Conservation (phyloP, 2,329 filamentous ascomycete species). For the Chalaropsis thielavioides region DNA sequence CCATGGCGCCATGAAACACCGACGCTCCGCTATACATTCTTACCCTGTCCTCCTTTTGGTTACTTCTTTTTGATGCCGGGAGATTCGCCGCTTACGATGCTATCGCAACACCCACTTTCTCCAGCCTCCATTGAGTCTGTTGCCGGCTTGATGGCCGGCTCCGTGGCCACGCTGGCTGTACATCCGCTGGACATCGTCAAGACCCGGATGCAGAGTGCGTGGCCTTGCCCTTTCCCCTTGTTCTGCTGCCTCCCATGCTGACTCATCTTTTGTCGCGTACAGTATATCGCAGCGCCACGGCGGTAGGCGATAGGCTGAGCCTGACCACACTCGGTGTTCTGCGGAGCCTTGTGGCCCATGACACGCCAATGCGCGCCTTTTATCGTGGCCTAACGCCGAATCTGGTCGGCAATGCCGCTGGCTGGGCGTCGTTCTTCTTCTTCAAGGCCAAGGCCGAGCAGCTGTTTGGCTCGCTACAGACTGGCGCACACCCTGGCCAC, state of each 20-base stretch:
- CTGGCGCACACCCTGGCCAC: conserved; percentile 18
- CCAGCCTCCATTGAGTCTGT: conserved; percentile 70
- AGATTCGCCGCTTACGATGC: neutral
- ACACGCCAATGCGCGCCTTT: conserved; percentile 50
- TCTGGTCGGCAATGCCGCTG: conserved; percentile 73
- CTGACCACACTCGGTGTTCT: conserved; percentile 40
- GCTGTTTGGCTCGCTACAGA: conserved; percentile 25
- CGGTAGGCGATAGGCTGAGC: conserved; percentile 19
- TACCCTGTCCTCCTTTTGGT: neutral
- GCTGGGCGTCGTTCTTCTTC: conserved; percentile 89
- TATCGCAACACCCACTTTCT: conserved; percentile 1
- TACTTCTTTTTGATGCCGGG: neutral
- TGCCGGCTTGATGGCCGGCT: conserved; percentile 79
- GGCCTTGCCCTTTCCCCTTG: neutral
- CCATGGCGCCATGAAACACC: conserved; percentile 6
- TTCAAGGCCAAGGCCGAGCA: conserved; percentile 46
- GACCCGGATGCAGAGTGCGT: conserved; percentile 76
- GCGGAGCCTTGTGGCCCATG: conserved; percentile 33
- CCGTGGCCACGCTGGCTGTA: conserved; percentile 70
- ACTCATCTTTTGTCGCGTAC: neutral
- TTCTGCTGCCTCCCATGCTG: neutral
- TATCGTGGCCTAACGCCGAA: conserved; percentile 88
- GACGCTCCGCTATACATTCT: neutral
- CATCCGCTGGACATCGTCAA: conserved; percentile 95
- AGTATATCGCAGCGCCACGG: conserved; percentile 9